These are phyloP conservation scores for Trichocladium uniseriatum DNA, from an alignment of 495 filamentous ascomycete species.

Conservation along the genomic window DNA sequence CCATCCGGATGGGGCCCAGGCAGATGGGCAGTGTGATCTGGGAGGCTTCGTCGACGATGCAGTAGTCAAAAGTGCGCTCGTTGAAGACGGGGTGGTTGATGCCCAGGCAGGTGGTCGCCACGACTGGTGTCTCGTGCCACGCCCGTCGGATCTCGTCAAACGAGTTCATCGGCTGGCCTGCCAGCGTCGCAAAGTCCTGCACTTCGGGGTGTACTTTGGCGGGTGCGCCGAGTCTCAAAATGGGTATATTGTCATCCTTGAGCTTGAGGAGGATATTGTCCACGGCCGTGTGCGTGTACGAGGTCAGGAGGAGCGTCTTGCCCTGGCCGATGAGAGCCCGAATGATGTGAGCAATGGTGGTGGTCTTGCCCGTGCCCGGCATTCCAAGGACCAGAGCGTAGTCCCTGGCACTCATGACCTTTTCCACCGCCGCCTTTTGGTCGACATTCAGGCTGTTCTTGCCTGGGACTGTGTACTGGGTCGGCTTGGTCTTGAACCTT, in stretches of 20 bases:
- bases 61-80: conserved; percentile 89
- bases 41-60: conserved; percentile 95
- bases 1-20: conserved; percentile 85
- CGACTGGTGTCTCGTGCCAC: conserved; percentile 75
- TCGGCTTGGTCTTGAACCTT: conserved; percentile 55
- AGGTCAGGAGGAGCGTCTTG: conserved; percentile 86
- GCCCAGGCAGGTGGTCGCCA: conserved; percentile 89
- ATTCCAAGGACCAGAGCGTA: conserved; percentile 94
- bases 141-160: conserved; percentile 75
- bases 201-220: conserved; percentile 85
- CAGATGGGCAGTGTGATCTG: conserved; percentile 95
- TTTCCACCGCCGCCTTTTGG: conserved; percentile 75
- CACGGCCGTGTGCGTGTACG: conserved; percentile 93
- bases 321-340: conserved; percentile 79
- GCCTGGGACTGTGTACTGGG: conserved; percentile 47
- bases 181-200: conserved; percentile 69
- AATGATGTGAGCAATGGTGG: conserved; percentile 95
- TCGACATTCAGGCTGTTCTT: conserved; percentile 68
- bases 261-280: conserved; percentile 96
- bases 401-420: conserved; percentile 89
- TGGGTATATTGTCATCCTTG: conserved; percentile 63
- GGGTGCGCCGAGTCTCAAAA: conserved; percentile 70
- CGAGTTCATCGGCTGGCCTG: conserved; percentile 55
- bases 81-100: conserved; percentile 83
- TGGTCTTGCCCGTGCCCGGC: conserved; percentile 97